Percentiles rank a stretch among this genome's conserved stretches.
Conservation (phyloP, 768 basidiomycete species). For the Naganishia antarctica region DNA sequence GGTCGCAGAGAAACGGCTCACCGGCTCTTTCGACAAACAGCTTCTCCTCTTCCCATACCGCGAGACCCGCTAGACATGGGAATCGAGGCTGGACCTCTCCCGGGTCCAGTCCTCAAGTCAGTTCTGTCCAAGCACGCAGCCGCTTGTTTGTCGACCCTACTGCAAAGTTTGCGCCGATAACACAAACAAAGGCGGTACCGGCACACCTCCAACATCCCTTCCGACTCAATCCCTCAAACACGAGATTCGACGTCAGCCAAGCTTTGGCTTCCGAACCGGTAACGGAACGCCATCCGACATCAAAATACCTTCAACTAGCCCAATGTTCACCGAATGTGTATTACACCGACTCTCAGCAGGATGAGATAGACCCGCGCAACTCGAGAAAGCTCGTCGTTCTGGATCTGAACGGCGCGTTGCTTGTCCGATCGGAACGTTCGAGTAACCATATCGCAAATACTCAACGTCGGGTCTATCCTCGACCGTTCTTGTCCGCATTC, state of each 20-base stretch:
- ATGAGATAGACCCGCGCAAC: background rate
- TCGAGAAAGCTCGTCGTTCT: conserved; percentile 41
- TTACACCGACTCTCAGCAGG: background rate
- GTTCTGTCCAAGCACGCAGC: too few species aligned
- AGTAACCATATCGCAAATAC: background rate
- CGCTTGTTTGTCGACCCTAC: background rate
- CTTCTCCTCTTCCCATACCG: too few species aligned
- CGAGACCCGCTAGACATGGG: too few species aligned
- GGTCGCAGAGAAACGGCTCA: too few species aligned
- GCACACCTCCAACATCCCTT: conserved; percentile 25
- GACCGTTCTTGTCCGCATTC: conserved; percentile 43
- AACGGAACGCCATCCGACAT: conserved; percentile 13
- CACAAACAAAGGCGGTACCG: background rate
- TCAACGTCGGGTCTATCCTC: conserved; percentile 25
- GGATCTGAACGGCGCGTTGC: conserved; percentile 47
- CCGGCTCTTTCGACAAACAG: too few species aligned
- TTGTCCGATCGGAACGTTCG: conserved; percentile 30
- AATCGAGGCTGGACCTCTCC: too few species aligned
- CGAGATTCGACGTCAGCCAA: conserved; percentile 12
- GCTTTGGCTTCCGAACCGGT: background rate
- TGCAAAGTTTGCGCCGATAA: background rate
- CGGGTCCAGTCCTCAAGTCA: too few species aligned
- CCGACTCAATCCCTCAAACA: conserved; percentile 11
- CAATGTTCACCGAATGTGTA: conserved; percentile 11
- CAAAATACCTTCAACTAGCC: conserved; percentile 21